Base-by-base conservation (phyloP, 164 flowering plant genomes). In the Annona cherimola region DNA sequence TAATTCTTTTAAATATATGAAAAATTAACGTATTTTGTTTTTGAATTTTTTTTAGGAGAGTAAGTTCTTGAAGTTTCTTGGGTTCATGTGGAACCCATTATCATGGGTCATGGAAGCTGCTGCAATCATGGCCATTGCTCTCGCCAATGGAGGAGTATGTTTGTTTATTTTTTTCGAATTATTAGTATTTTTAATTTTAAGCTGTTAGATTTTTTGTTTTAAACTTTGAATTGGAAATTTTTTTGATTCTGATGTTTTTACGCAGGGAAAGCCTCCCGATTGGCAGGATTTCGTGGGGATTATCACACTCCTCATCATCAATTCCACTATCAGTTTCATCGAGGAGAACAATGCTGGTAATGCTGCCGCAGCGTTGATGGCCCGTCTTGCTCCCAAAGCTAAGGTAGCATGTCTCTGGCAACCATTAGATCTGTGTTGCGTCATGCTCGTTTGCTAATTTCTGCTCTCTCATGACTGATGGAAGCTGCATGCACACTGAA, bases 41-140 rank as follows among this genome's bases (percentile, higher is more conserved):
- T 61, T 12, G 41, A 35, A n/a, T 26, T 70, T 20, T 20, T 26
- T 63, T 61, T 89, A 90, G 98, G 98, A 94, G 78, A 94, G 88
- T 61, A 94, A 94, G 75, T 64, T 94, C 61, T 81, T 94, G 80
- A 94, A 94, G 81, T 92, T 92, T 71, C 76, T 94, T 68, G 93
- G 96, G 69, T 92, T 94, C 77, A 94, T 94, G 97, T 90, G 97
- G 96, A 93, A 93, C 72, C 97, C 98, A 70, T 79, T 93, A 2
- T 93, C 97, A 68, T 93, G 98, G 98, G 97, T 93, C 60, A 93
- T 93, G 98, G 98, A 93, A 80, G 94, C 91, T 61, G 98, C 98
- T 59, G 97, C 98, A 20, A 84, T 92, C 67, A 94, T 94, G 97
- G 96, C 97, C 5, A 94, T 94, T 78, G 94, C 92, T 0, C 90